These are phyloP conservation scores for Ophiocytium majus DNA, from an alignment of 352 stramenopile genomes.

Conservation along the genomic window DNA sequence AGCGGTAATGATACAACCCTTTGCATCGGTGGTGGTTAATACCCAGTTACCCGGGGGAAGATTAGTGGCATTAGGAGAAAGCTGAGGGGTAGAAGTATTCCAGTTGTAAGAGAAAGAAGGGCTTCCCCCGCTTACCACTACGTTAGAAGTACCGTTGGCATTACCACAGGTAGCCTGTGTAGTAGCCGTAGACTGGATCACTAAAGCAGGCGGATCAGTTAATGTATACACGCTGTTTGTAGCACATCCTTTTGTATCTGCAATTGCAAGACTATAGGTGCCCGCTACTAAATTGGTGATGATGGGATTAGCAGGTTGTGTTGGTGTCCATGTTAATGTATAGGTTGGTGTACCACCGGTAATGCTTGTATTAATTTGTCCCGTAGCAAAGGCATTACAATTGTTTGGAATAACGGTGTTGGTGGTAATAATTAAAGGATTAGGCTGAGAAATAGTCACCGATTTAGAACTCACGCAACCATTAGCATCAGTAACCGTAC, in stretches of 20 bases:
- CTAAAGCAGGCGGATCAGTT: neutral
- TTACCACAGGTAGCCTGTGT: neutral
- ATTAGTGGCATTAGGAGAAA: neutral
- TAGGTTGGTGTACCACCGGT: neutral
- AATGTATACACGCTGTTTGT: neutral
- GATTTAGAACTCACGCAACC: neutral
- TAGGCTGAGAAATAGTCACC: conserved; percentile 2
- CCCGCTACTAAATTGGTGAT: neutral
- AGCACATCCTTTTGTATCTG: neutral
- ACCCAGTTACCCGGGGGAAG: neutral
- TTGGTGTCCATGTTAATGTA: neutral
- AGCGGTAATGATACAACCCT: conserved; percentile 4
- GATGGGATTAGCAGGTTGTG: neutral
- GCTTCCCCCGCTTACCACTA: neutral
- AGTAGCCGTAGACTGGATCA: neutral
- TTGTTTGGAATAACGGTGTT: neutral
- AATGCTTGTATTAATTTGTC: conserved; percentile 7
- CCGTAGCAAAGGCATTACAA: neutral
- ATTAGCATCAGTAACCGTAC: neutral
- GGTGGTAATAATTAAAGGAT: neutral
- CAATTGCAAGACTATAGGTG: neutral
- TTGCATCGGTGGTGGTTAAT: conserved; percentile 10
- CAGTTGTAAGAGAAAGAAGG: neutral
- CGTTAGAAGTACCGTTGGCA: neutral
- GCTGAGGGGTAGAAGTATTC: neutral